Evolutionary conservation across 805 yeast genomes (phyloP).

Genomic region (Millerago galiae): DNA sequence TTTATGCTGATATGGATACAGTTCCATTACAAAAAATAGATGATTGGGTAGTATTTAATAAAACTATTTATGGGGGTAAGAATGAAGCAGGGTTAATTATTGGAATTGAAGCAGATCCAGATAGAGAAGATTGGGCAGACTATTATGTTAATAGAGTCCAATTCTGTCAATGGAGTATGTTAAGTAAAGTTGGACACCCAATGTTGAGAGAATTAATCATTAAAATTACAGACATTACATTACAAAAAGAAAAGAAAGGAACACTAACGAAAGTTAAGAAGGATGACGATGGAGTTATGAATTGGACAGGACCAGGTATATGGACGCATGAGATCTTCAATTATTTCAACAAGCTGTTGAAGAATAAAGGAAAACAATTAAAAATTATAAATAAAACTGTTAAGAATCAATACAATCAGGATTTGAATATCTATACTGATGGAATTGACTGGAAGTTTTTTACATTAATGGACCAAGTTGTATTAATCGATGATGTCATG

Average conservation of each 20-base stretch:
- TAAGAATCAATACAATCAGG: constrained; percentile 23
- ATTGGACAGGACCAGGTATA: constrained; percentile 96
- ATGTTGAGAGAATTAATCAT: constrained; percentile 74
- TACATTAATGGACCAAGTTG: constrained; percentile 50
- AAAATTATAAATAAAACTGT: constrained; percentile 15
- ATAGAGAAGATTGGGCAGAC: constrained; percentile 85
- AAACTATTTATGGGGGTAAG: constrained; percentile 11
- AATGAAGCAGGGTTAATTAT: constrained; percentile 66
- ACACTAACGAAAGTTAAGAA: constrained; percentile 43
- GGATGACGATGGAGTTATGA: constrained; percentile 78
- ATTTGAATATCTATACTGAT: constrained; percentile 23
- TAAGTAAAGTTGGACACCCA: constrained; percentile 88
- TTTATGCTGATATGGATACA: constrained; percentile 90
- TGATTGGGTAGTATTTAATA: constrained; percentile 61
- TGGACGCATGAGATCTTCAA: constrained; percentile 85
- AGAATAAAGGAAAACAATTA: constrained; percentile 1
- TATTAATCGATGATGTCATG: constrained; percentile 58
- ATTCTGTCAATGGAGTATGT: constrained; percentile 96
- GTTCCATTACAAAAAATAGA: constrained; percentile 62
- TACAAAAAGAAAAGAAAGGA: constrained; percentile 44
- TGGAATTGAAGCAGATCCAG: constrained; percentile 97
- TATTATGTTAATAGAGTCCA: constrained; percentile 93
- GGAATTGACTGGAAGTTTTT: constrained; percentile 57
- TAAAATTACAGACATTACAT: constrained; percentile 69
- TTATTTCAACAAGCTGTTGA: constrained; percentile 53